Conservation (phyloP, 1,139 yeast species). For the Saccharomyces hybrid region DNA sequence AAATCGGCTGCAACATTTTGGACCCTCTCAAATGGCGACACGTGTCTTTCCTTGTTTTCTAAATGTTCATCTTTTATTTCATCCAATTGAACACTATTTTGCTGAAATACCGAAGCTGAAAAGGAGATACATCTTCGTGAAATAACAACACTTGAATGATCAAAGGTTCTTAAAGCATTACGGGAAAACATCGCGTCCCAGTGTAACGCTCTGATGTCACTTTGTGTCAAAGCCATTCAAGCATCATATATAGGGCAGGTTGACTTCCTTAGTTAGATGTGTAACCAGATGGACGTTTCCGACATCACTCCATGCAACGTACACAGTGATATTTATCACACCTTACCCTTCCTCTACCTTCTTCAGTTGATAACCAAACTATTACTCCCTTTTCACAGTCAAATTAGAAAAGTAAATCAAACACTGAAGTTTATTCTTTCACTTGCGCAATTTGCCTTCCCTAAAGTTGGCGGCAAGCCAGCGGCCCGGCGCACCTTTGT, state of each 20-base stretch:
- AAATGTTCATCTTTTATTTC: background rate
- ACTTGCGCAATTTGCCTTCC: too few species aligned
- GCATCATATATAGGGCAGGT: background rate
- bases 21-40: background rate
- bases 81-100: background rate
- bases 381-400: too few species aligned
- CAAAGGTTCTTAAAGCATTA: background rate
- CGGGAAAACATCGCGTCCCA: background rate
- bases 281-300: too few species aligned
- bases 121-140: background rate
- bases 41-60: background rate
- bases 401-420: too few species aligned
- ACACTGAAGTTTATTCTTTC: too few species aligned
- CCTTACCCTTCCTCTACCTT: too few species aligned
- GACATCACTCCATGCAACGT: too few species aligned
- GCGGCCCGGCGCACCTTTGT: too few species aligned
- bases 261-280: background rate
- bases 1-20: background rate
- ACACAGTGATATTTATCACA: too few species aligned
- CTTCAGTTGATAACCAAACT: too few species aligned
- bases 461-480: too few species aligned
- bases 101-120: background rate
- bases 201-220: background rate
- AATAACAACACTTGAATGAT: background rate
- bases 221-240: background rate